Base-by-base conservation (phyloP, 2,329 filamentous ascomycete genomes). In the Pyrenochaeta sp. region DNA sequence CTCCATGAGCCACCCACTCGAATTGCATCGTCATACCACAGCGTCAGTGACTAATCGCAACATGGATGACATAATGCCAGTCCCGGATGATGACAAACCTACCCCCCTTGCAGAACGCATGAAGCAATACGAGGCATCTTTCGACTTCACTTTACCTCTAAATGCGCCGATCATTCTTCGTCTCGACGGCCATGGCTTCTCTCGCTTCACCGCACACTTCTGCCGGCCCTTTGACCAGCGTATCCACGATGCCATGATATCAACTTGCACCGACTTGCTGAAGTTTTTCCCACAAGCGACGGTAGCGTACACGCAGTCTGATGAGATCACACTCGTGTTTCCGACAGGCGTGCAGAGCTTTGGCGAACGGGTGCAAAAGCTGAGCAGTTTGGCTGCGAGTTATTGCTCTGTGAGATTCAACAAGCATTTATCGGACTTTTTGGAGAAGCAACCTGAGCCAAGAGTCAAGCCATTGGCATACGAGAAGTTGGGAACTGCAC, bases 291-390 rank as follows among this genome's bases (percentile, higher is more conserved):
- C 63, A 0, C 51, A 57, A 18, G 70, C 68, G 2, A 72, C 64
- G 12, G 56, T 72, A 15, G 69, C 68, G 6, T 73, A 73, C 50
- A 72, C 69, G 35, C 70, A 73, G 39, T 72, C 68, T 15, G 69
- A 73, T 33, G 70, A 73, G 18, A 72, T 73, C 39, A 73, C 70
- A 0, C 53, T 73, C 1, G 57, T 72, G 11, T 73, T 72, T 30
- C 68, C 70, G 0, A 14, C 39, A 12, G 70, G 70, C 6, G 61
- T 72, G 2, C 60, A 67, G 7, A 53, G 21, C 27, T 73, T 71
- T 55, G 71, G 66, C 45, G 66, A 66, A 9, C 56, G 70, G 2
- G 39, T 73, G 9, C 70, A 73, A 35, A 73, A 73, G 47, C 56
- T 73, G 7, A 58, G 52, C 2, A 71, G 67, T 45, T 45, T 72